These are phyloP conservation scores for Penicillium sp. DNA, from an alignment of 2,329 filamentous ascomycete genomes.

Conservation along the genomic window DNA sequence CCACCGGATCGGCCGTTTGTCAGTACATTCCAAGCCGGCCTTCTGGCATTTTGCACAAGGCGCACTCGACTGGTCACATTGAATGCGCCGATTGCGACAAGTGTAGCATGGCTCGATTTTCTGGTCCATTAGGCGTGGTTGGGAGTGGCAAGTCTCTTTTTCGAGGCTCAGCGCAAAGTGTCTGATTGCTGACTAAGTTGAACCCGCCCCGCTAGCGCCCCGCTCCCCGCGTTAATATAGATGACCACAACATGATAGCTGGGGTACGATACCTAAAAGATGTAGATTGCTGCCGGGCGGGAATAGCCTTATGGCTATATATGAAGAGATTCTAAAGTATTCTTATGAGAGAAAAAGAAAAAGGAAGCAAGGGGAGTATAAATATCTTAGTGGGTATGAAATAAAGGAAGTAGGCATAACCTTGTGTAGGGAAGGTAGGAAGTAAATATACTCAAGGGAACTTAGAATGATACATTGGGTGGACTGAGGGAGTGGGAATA, in stretches of 20 bases:
- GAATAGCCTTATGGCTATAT: neutral
- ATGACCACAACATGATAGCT: neutral
- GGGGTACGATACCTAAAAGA: neutral
- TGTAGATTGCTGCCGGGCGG: neutral
- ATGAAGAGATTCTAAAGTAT: neutral
- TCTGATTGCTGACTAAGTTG: neutral
- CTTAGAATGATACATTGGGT: too few species aligned
- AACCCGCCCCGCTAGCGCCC: neutral
- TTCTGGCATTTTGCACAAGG: conserved; percentile 37
- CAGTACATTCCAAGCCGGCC: conserved; percentile 33
- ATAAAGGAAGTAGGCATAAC: neutral
- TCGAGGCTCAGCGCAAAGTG: neutral
- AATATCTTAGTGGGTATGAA: neutral
- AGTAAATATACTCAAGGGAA: neutral
- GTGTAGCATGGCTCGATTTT: conserved; percentile 31
- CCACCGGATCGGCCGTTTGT: conserved; percentile 36
- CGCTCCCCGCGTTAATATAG: neutral
- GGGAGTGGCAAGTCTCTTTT: neutral
- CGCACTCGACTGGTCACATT: conserved; percentile 31
- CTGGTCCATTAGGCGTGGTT: neutral
- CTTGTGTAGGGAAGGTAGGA: neutral
- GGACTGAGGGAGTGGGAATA: neutral
- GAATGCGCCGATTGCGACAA: conserved; percentile 36
- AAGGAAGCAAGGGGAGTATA: neutral
- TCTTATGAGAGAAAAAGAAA: neutral